Percentiles rank a stretch among this genome's conserved stretches.
phyloP scores from a whole-genome alignment of 768 basidiomycete genomes.

The Trametes sanguinea region DNA sequence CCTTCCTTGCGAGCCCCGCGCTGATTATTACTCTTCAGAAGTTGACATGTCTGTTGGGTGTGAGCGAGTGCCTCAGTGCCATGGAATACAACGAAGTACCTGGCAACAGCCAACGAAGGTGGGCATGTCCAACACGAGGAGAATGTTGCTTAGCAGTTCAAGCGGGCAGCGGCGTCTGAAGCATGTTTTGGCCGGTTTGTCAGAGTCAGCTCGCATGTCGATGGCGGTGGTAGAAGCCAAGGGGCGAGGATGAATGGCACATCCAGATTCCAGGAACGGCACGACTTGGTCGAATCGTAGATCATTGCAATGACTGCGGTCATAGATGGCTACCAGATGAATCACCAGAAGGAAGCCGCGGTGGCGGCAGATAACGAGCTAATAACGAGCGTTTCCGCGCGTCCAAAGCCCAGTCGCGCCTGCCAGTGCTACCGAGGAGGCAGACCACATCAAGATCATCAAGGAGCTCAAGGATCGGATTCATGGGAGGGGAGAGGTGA shows the following conservation, averaged over 20 bases:
- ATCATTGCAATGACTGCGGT: no score
- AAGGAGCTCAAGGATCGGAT: conserved; percentile 29
- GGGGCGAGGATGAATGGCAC: neutral
- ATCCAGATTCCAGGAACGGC: neutral
- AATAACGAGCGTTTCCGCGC: conserved; percentile 47
- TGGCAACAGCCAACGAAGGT: conserved; percentile 24
- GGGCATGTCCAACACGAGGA: conserved; percentile 24
- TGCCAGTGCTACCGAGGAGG: conserved; percentile 58
- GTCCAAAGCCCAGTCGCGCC: conserved; percentile 61
- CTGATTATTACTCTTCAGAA: conserved; percentile 17
- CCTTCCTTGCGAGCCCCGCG: conserved; percentile 35
- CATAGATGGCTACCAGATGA: conserved; percentile 24
- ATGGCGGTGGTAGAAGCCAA: neutral
- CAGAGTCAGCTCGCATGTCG: no score
- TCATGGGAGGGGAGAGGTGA: conserved; percentile 11
- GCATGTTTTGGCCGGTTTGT: neutral
- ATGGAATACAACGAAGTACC: conserved; percentile 10
- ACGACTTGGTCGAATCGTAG: no score
- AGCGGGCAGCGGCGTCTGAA: no score
- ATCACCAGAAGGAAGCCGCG: conserved; percentile 33
- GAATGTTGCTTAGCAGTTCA: conserved; percentile 27
- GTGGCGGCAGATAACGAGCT: conserved; percentile 31
- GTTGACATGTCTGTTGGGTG: conserved; percentile 23
- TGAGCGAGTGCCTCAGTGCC: neutral
- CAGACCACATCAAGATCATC: conserved; percentile 38